Base-by-base conservation (phyloP, 1,284 basidiomycete species). In the Fistulina hepatica region DNA sequence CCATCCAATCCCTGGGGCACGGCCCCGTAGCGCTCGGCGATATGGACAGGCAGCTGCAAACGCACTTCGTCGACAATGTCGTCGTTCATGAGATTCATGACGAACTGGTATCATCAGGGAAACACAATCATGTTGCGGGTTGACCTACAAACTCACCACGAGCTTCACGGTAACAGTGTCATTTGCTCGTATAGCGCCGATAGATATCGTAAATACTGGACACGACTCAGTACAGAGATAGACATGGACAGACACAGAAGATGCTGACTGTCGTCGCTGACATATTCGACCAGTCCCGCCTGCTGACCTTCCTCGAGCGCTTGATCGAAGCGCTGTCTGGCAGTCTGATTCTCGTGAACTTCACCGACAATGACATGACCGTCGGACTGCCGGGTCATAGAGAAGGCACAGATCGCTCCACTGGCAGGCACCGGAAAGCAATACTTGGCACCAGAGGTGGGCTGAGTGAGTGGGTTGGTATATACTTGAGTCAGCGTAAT, bases 341-440 rank as follows among this genome's bases (percentile, higher is more conserved):
- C 77, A 35, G 58, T 47, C 2, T 54, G 53, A 34, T 61, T 69
- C 42, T 75, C 71, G 46, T 71, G 71, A 9, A 61, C 65, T 8
- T 65, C 48, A 2, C 72, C 76, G n/a, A 53, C 42, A 9, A 78
- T 52, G 3, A 59, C 41, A 0, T 56, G 51, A 1, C 61, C 66
- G 37, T 67, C 61, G 13, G 57, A 53, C 10, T 58, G 52, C 23
- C 54, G 9, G 9, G 13, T 54, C 50, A 71, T 61, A 24, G 65
- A 58, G 44, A 76, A 76, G 0, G 57, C 63, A 36, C 68, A 72
- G 3, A 73, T 62, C 0, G 67, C 67, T 0, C 64, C 63, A n/a
- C 54, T 57, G 1, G 66, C 70, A 2, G 76, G 77, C 2, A 78
- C 61, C 2, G 76, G 76, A 45, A 80, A 78, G 31, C 65, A 58